Conservation (phyloP, 2,329 filamentous ascomycete genomes). For the Colletotrichum chlorophyti region DNA sequence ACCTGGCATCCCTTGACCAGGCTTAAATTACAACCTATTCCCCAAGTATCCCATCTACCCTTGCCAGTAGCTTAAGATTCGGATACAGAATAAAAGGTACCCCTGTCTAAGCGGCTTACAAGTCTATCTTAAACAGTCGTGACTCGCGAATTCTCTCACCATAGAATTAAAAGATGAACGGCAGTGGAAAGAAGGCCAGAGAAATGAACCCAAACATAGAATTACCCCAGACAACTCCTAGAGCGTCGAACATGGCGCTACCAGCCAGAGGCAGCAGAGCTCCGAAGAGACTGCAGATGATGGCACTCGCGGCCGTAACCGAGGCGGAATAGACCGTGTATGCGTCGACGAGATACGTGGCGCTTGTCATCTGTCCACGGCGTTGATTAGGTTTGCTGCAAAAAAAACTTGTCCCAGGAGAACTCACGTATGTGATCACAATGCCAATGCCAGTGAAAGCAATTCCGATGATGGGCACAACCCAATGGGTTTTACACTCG, state of each 20-base stretch:
- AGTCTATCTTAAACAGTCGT: background rate
- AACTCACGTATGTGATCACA: conserved; percentile 3
- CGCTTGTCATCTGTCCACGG: background rate
- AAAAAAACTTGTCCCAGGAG: background rate
- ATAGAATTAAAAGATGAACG: conserved; percentile 52
- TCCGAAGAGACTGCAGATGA: conserved; percentile 56
- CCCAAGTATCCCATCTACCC: no score
- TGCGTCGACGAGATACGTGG: conserved; percentile 59
- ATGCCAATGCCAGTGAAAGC: conserved; percentile 54
- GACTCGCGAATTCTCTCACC: conserved; percentile 42
- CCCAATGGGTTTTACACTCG: conserved; percentile 59
- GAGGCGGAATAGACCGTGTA: conserved; percentile 66
- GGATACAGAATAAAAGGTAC: no score
- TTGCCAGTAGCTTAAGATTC: no score
- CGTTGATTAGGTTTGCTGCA: background rate
- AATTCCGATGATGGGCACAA: conserved; percentile 65
- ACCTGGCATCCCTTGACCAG: no score
- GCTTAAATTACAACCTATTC: no score
- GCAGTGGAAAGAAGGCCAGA: conserved; percentile 50
- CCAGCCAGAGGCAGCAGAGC: conserved; percentile 59
- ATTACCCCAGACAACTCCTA: conserved; percentile 64
- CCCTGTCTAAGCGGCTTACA: background rate
- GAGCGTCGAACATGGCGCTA: conserved; percentile 52
- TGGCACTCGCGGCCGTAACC: conserved; percentile 69
- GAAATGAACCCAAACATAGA: conserved; percentile 49